Percentiles rank a stretch among this genome's conserved stretches.
phyloP scores from a whole-genome alignment of 257 asterid species.

The Solanum chiquidenum region DNA sequence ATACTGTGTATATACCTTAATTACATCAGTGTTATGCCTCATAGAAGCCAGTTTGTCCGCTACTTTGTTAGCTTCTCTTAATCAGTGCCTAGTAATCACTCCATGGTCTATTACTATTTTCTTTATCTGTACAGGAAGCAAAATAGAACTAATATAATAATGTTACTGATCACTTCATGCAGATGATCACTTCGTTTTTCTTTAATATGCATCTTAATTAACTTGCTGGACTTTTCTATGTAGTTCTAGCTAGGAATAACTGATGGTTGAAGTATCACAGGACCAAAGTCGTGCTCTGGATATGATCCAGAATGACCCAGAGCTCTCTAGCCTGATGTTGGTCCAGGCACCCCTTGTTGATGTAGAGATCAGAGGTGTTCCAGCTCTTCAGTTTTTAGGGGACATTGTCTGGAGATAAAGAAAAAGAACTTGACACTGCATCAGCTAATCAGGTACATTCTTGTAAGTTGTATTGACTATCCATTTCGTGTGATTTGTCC shows the following conservation, averaged over 20 bases:
- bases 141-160: neutral
- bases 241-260: constrained; percentile 1
- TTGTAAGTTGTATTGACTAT: neutral
- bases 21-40: neutral
- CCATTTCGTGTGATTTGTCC: neutral
- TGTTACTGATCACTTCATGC: neutral
- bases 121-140: neutral
- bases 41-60: neutral
- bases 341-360: constrained; percentile 92
- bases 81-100: neutral
- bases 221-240: neutral
- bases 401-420: constrained; percentile 85
- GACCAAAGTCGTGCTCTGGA: constrained; percentile 74
- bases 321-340: constrained; percentile 58
- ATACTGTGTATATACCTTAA: neutral
- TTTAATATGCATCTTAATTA: neutral
- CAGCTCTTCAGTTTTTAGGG: constrained; percentile 96
- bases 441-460: neutral
- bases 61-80: neutral
- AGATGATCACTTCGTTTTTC: neutral
- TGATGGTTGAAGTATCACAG: constrained; percentile 26
- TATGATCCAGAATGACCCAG: constrained; percentile 55
- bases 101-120: neutral
- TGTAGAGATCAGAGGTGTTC: constrained; percentile 95
- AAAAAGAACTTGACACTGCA: neutral